Evolutionary conservation across 2,329 filamentous ascomycete species (phyloP), one percentile per base, ranked within the genome.

Genomic region (Elsinoe australis): DNA sequence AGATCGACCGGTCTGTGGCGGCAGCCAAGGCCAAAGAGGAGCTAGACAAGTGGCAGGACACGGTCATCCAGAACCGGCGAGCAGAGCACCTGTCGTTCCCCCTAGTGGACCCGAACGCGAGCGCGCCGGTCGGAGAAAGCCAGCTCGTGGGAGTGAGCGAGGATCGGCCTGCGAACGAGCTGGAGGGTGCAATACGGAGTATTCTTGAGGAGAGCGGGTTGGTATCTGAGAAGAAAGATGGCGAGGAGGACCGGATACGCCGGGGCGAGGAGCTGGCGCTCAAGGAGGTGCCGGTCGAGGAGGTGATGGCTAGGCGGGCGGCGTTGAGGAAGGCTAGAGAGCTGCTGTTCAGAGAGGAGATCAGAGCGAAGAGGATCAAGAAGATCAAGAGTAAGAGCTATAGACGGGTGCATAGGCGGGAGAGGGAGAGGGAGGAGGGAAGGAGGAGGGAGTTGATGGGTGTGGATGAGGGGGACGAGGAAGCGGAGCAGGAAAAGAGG

Each of bases 371-470:
- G 68, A 83, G 92, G 18, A 87, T 98, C 68, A 95, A 95, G 71
- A 96, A 96, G 72, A 98, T 98, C 70, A 98, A 98, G 74, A 94
- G 86, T 63, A 98, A 95, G 66, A 79, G 88, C 0, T 98, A 94
- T 63, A 85, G 90, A 49, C 83, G 89, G 35, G 83, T 96, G 10
- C 90, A 96, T 66, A 81, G 90, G 29, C 95, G 84, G 62, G 85
- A 85, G 61, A 72, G 79, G 10, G 78, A 83, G 55, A 70, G 71
- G 48, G 72, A 78, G 50, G 73, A 75, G 31, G 48, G 60, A 47
- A 67, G 72, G 34, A 76, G 81, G 54, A 68, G 70, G 39, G 74
- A 79, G 47, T 76, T 75, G 19, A 65, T 82, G 45, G 69, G 72
- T 38, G 77, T 79, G 44, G 75, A 75, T 14, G 73, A 80, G 52